phyloP scores from a whole-genome alignment of 1,284 basidiomycete genomes.

The Trametes pubescens region DNA sequence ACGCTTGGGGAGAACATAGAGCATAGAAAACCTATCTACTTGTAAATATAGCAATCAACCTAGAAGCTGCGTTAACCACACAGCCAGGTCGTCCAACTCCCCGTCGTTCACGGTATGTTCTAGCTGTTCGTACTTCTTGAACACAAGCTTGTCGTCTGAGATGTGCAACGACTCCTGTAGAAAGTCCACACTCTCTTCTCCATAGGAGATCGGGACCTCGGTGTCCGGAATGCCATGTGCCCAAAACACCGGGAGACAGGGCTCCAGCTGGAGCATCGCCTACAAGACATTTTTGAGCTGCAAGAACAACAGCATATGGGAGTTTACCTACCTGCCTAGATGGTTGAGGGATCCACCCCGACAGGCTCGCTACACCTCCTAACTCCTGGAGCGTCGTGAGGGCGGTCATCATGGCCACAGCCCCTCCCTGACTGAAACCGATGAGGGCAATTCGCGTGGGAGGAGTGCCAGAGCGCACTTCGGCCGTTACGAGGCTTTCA shows the following conservation, averaged over 20 bases:
- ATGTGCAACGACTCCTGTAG: slow-evolving; percentile 42
- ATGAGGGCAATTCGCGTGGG: slow-evolving; percentile 49
- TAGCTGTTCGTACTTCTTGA: slow-evolving; percentile 46
- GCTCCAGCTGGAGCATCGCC: slow-evolving; percentile 46
- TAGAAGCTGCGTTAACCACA: slow-evolving; percentile 50
- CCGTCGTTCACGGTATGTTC: slow-evolving; percentile 47
- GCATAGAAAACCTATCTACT: neutral
- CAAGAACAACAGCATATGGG: neutral
- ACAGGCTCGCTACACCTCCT: slow-evolving; percentile 53
- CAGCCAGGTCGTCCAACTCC: slow-evolving; percentile 48
- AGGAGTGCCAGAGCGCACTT: slow-evolving; percentile 49
- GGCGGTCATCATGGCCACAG: slow-evolving; percentile 48
- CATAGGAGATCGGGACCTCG: slow-evolving; percentile 49
- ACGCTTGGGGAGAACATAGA: neutral
- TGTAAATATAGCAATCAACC: slow-evolving; percentile 10
- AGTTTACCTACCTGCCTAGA: slow-evolving; percentile 44
- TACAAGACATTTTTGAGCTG: slow-evolving; percentile 11
- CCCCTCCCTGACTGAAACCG: slow-evolving; percentile 57
- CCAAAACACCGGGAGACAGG: slow-evolving; percentile 51
- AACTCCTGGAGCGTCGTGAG: slow-evolving; percentile 52
- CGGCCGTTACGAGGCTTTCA: slow-evolving; percentile 49
- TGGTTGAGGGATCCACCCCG: slow-evolving; percentile 53
- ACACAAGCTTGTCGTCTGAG: slow-evolving; percentile 37
- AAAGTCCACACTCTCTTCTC: slow-evolving; percentile 45
- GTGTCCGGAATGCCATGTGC: slow-evolving; percentile 49